A percentile compares a stretch with the other conserved stretches of the same genome.
phyloP scores from a whole-genome alignment of 129 eudicot species.

The carrot (Daucus carota) region DH1_v3.0 NC_030386.2:4352001-4352500 shows the following conservation, averaged over 20 bases:
- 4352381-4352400: not conserved
- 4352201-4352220: not conserved
- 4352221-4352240: not conserved
- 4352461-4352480: not conserved
- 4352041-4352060: not conserved
- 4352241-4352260: not conserved
- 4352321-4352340: not conserved
- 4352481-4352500: not conserved
- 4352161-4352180: not conserved
- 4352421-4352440: not conserved
- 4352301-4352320: not conserved
- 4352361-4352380: not conserved
- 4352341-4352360: not conserved
- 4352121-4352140: not conserved
- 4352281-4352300: not conserved
- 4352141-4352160: not conserved
- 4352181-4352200: not conserved
- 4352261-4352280: not conserved
- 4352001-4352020: conserved; percentile 80
- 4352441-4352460: not conserved
- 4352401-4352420: not conserved
- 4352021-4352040: not conserved
- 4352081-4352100: not conserved
- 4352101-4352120: not conserved
- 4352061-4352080: not conserved